A percentile compares a stretch with the other conserved stretches of the same genome.
Evolutionary conservation across 1,139 yeast species (phyloP).

Genomic region (Hanseniaspora sp.): DNA sequence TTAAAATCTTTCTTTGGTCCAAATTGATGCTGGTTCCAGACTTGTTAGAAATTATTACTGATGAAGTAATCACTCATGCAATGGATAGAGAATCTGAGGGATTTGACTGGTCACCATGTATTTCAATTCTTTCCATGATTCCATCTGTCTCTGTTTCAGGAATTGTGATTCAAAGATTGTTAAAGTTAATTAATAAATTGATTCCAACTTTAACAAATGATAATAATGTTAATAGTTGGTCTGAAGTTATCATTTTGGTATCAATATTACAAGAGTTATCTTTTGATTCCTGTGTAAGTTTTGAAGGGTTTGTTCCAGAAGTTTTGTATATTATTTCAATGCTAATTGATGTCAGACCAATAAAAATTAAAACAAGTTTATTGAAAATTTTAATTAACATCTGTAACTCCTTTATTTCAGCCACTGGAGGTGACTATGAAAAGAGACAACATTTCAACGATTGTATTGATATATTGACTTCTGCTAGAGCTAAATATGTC

Average conservation of each 20-base stretch:
- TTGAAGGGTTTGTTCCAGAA: slow-evolving; percentile 63
- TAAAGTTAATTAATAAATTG: slow-evolving; percentile 39
- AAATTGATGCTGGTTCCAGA: slow-evolving; percentile 51
- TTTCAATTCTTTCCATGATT: slow-evolving; percentile 48
- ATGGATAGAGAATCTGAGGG: slow-evolving; percentile 67
- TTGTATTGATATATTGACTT: slow-evolving; percentile 50
- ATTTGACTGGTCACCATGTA: slow-evolving; percentile 52
- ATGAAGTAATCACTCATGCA: slow-evolving; percentile 64
- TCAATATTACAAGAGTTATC: slow-evolving; percentile 56
- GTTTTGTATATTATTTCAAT: slow-evolving; percentile 58
- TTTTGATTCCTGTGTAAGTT: slow-evolving; percentile 58
- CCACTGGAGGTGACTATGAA: slow-evolving; percentile 39
- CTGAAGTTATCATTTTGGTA: slow-evolving; percentile 61
- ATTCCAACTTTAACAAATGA: slow-evolving; percentile 36
- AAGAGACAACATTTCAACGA: slow-evolving; percentile 40
- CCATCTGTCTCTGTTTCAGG: slow-evolving; percentile 72
- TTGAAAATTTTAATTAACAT: slow-evolving; percentile 59
- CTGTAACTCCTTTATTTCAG: slow-evolving; percentile 59
- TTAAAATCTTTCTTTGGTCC: slow-evolving; percentile 62
- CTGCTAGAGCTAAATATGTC: slow-evolving; percentile 61
- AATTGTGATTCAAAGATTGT: slow-evolving; percentile 46
- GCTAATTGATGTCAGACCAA: slow-evolving; percentile 62
- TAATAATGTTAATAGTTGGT: slow-evolving; percentile 54
- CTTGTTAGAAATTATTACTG: slow-evolving; percentile 48
- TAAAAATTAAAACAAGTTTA: slow-evolving; percentile 55